phyloP scores from a whole-genome alignment of 2,329 filamentous ascomycete species.

The Daldinia sp. region DNA sequence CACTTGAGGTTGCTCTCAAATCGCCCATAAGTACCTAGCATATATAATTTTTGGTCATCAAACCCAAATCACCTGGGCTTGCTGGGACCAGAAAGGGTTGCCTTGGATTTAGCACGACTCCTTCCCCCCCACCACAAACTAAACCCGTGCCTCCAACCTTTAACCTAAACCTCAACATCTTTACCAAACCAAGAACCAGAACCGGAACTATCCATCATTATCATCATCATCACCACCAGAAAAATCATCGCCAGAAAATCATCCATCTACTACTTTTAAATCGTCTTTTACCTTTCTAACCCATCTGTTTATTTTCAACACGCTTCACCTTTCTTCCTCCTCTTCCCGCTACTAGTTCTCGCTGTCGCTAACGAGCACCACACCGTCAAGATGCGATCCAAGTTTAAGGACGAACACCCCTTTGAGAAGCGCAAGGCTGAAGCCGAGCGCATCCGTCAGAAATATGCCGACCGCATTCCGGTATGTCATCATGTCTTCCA shows the following conservation, averaged over 20 bases:
- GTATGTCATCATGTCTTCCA: conserved; percentile 70
- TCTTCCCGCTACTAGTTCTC: not conserved
- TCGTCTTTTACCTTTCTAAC: conserved; percentile 17
- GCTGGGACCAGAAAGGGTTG: conserved; percentile 21
- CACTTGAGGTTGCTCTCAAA: conserved; percentile 17
- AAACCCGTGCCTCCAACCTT: conserved; percentile 18
- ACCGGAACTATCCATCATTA: conserved; percentile 31
- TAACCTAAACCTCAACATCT: conserved; percentile 33
- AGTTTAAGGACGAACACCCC: conserved; percentile 99
- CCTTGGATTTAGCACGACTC: conserved; percentile 10
- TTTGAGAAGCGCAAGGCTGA: conserved; percentile 99
- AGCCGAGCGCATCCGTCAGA: conserved; percentile 98
- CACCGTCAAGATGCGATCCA: conserved; percentile 85
- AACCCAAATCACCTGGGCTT: conserved; percentile 36
- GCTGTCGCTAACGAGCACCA: conserved; percentile 30
- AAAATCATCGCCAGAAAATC: not conserved
- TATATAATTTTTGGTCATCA: conserved; percentile 30
- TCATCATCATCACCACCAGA: conserved; percentile 34
- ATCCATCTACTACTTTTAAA: not conserved
- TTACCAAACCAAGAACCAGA: conserved; percentile 6
- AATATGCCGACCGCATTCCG: conserved; percentile 98
- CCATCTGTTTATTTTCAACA: conserved; percentile 25
- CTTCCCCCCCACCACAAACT: conserved; percentile 29
- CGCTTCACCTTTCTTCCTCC: not conserved
- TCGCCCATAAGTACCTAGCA: not conserved